Conservation (phyloP, 1,139 yeast genomes). For the Nematodospora anomalae region DNA sequence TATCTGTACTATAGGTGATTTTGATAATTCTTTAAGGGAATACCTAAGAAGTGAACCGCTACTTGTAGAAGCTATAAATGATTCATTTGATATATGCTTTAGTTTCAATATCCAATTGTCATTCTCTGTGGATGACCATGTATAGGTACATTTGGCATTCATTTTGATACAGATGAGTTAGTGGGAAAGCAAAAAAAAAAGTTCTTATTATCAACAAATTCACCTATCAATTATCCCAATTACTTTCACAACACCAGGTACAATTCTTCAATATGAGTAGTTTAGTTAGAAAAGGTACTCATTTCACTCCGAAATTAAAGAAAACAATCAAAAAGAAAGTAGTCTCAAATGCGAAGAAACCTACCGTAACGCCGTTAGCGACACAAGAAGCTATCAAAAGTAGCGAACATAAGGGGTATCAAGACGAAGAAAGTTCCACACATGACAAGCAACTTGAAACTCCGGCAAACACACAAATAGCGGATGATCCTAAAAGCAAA, state of each 20-base stretch:
- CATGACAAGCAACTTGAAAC: constrained; percentile 3
- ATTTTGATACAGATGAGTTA: constrained; percentile 4
- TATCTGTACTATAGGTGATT: constrained; percentile 11
- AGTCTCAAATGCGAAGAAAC: constrained; percentile 19
- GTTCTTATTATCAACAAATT: not conserved
- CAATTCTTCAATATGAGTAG: constrained; percentile 55
- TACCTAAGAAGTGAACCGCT: constrained; percentile 46
- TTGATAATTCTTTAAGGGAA: constrained; percentile 23
- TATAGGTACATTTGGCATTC: constrained; percentile 12
- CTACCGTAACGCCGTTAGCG: constrained; percentile 22
- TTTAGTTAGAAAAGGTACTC: constrained; percentile 43
- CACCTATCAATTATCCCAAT: no score
- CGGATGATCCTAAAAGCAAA: constrained; percentile 5
- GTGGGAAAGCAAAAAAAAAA: not conserved
- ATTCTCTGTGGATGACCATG: constrained; percentile 11
- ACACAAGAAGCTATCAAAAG: constrained; percentile 9
- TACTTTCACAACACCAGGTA: no score
- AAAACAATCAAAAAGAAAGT: constrained; percentile 22
- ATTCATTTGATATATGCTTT: constrained; percentile 26
- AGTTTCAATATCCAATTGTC: constrained; percentile 54
- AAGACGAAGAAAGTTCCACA: not conserved
- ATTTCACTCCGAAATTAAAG: constrained; percentile 42
- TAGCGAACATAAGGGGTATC: not conserved
- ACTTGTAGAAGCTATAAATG: constrained; percentile 45
- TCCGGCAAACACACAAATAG: constrained; percentile 7